phyloP scores from a whole-genome alignment of 2,329 filamentous ascomycete genomes.

The Alternaria metachromatica region DNA sequence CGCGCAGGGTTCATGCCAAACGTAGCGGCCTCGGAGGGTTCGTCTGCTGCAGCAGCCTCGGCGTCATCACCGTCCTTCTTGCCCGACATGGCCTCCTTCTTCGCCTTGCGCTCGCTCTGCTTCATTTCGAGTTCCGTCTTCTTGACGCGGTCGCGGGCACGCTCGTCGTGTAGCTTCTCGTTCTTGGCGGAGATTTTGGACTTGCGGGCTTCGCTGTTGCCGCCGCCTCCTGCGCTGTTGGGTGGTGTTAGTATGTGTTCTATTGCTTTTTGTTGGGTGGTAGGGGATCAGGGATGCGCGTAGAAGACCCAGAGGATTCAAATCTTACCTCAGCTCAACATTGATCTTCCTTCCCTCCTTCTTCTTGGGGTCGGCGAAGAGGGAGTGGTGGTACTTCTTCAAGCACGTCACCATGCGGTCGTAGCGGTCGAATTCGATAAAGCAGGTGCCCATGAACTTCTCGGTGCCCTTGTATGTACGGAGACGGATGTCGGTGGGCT shows the following conservation, averaged over 20 bases:
- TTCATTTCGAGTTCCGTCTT: conserved; percentile 50
- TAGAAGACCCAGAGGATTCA: too few species aligned
- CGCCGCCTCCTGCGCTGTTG: conserved; percentile 79
- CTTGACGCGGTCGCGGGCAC: conserved; percentile 60
- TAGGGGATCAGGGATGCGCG: not conserved
- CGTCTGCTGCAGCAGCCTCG: conserved; percentile 14
- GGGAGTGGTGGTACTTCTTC: conserved; percentile 86
- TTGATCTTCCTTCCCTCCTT: conserved; percentile 78
- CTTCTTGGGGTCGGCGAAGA: conserved; percentile 67
- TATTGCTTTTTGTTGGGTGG: not conserved
- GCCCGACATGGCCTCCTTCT: conserved; percentile 40
- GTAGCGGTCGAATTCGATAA: conserved; percentile 86
- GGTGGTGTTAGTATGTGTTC: conserved; percentile 12
- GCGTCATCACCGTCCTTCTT: conserved; percentile 23
- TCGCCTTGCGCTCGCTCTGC: conserved; percentile 50
- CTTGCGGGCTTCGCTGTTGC: conserved; percentile 73
- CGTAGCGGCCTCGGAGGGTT: conserved; percentile 27
- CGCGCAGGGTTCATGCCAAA: conserved; percentile 48
- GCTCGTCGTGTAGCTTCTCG: conserved; percentile 76
- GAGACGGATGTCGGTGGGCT: conserved; percentile 70
- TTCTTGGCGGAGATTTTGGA: conserved; percentile 88
- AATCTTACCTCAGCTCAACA: conserved; percentile 78
- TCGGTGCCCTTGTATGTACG: conserved; percentile 47
- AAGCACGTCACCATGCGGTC: conserved; percentile 93
- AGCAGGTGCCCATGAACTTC: conserved; percentile 50